phyloP scores from a whole-genome alignment of 495 filamentous ascomycete species.

The Tuber calosporum region DNA sequence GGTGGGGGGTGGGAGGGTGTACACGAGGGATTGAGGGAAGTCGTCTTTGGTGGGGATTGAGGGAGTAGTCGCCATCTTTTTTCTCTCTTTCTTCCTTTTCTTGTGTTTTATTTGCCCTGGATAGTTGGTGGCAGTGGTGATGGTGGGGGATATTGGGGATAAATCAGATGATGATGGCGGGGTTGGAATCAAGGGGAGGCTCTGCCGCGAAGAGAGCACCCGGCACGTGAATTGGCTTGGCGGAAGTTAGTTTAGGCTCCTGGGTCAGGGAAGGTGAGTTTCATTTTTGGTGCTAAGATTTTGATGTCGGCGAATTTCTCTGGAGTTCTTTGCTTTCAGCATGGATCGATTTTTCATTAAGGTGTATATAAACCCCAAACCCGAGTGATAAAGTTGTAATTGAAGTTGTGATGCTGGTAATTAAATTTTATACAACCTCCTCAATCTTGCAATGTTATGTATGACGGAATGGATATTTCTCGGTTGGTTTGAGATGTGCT shows the following conservation, averaged over 20 bases:
- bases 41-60: conserved; percentile 13
- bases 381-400: neutral
- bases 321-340: neutral
- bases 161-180: neutral
- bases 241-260: neutral
- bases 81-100: neutral
- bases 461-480: neutral
- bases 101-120: neutral
- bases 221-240: neutral
- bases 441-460: neutral
- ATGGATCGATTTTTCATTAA: neutral
- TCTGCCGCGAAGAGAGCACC: neutral
- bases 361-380: neutral
- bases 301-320: neutral
- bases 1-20: conserved; percentile 14
- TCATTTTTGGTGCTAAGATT: neutral
- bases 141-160: neutral
- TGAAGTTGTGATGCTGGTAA: neutral
- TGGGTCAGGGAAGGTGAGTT: neutral
- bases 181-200: neutral
- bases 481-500: neutral
- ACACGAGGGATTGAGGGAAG: conserved; percentile 10
- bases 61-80: conserved; percentile 8
- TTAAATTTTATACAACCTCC: neutral
- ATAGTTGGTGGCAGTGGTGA: neutral